Evolutionary conservation across 225 moss, liverwort and hornwort genomes (phyloP), one percentile per base, ranked within the genome.

Genomic region (Neckera pumila): DNA sequence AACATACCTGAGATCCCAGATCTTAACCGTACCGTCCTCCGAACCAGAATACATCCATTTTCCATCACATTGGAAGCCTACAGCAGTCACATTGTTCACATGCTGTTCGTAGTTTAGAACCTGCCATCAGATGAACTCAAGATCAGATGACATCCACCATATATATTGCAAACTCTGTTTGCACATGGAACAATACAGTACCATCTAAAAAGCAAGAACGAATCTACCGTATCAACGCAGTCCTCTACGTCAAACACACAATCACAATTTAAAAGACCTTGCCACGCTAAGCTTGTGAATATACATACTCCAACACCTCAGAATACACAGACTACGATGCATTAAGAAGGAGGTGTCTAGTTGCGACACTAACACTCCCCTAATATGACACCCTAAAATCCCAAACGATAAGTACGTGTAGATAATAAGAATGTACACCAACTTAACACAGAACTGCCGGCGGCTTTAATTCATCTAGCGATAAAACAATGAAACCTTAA

Each of bases 1-100:
- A 51, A 76, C 87, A 76, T 88, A 95, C 95, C 95, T 93, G 72
- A 98, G 94, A 94, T 98, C 98, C 98, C 98, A 98, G 79, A 98
- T 97, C 92, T 98, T 98, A 71, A 98, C 98, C 27, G 97, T 98
- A 45, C 97, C 98, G 74, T 98, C 98, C 81, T 98, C 98, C 31
- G 98, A 98, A 61, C 98, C 98, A 49, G 98, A 98, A 79, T 98
- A 98, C 98, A 98, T 98, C 98, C 98, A 98, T 88, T 97, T 97
- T 26, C 95, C 98, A 91, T 98, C 97, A 88, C 96, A 96, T 87
- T 98, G 97, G 60, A 98, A 98, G 82, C 98, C 98, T 80, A 98
- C 95, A 56, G 98, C 97, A 59, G 98, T 98, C 63, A 98, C 98
- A 86, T 98, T 98, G 91, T 90, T 96, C 75, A 95, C 88, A 88